phyloP scores from a whole-genome alignment of 495 filamentous ascomycete species.

The Darksidea phi region DNA sequence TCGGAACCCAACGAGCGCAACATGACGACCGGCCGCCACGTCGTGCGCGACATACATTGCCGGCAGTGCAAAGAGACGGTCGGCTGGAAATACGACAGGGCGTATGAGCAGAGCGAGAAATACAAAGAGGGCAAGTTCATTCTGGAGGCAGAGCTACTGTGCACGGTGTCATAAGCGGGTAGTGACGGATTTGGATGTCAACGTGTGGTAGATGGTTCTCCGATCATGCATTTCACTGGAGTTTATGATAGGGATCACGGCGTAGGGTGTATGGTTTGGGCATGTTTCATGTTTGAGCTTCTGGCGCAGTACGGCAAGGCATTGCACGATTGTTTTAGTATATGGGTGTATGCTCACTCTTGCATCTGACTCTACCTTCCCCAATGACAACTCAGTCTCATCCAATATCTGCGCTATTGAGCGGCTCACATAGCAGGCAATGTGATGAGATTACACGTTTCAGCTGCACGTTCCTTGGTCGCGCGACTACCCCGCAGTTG shows the following conservation, averaged over 20 bases:
- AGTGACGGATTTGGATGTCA: background rate
- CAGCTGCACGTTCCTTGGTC: background rate
- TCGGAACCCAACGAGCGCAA: slow-evolving; percentile 84
- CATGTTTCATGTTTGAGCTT: background rate
- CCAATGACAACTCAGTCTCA: background rate
- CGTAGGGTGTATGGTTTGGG: background rate
- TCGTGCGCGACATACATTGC: slow-evolving; percentile 90
- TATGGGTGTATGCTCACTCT: background rate
- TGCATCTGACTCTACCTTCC: background rate
- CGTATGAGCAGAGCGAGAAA: slow-evolving; percentile 85
- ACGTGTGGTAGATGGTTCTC: background rate
- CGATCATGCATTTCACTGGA: slow-evolving; percentile 21
- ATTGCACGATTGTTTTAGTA: background rate
- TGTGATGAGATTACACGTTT: background rate
- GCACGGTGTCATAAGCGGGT: slow-evolving; percentile 55
- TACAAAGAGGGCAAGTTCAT: slow-evolving; percentile 99
- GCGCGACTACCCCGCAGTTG: slow-evolving; percentile 4
- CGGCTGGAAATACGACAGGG: slow-evolving; percentile 99
- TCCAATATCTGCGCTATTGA: background rate
- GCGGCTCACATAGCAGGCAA: background rate
- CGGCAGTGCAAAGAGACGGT: slow-evolving; percentile 86
- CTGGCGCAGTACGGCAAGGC: background rate
- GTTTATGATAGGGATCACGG: slow-evolving; percentile 1
- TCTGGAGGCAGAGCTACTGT: slow-evolving; percentile 87
- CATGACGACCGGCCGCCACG: slow-evolving; percentile 97